Evolutionary conservation across 2,329 filamentous ascomycete genomes (phyloP).

Genomic region (Sclerotinia nivalis): DNA sequence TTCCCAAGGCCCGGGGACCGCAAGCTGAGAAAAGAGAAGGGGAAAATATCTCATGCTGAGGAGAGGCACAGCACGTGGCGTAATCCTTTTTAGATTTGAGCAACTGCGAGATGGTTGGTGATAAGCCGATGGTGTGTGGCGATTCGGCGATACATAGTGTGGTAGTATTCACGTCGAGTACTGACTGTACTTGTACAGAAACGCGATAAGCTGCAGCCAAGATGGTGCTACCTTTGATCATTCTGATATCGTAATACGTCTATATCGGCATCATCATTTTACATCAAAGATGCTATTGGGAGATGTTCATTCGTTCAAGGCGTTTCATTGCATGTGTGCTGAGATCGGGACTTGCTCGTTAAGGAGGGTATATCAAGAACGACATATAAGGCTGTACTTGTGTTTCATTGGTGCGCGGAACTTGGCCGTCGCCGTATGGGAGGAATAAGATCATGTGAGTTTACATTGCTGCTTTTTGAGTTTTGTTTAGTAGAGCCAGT

Average conservation of each 20-base stretch:
- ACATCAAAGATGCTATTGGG: not conserved
- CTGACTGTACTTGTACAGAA: slow-evolving; percentile 8
- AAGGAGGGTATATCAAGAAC: slow-evolving; percentile 26
- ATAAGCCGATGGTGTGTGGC: not conserved
- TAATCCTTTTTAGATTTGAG: not conserved
- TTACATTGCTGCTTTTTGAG: slow-evolving; percentile 24
- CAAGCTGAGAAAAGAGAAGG: slow-evolving; percentile 17
- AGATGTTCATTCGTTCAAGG: slow-evolving; percentile 19
- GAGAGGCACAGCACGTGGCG: slow-evolving; percentile 24
- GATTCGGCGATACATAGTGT: slow-evolving; percentile 15
- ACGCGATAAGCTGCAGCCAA: slow-evolving; percentile 18
- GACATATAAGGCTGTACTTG: slow-evolving; percentile 24
- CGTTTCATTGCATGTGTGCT: slow-evolving; percentile 14
- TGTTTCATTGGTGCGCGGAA: slow-evolving; percentile 28
- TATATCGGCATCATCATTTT: slow-evolving; percentile 13
- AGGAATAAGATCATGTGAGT: slow-evolving; percentile 25
- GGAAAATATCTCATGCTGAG: slow-evolving; percentile 18
- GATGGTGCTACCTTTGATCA: slow-evolving; percentile 24
- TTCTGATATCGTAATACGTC: slow-evolving; percentile 22
- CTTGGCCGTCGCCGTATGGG: slow-evolving; percentile 19
- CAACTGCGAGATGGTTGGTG: not conserved
- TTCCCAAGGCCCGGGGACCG: not conserved
- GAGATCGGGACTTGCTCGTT: slow-evolving; percentile 15
- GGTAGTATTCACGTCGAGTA: slow-evolving; percentile 20
- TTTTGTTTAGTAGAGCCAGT: slow-evolving; percentile 3